Evolutionary conservation across 768 basidiomycete species (phyloP), one percentile per base, ranked within the genome.

Genomic region (Pisolithus microcarpus): DNA sequence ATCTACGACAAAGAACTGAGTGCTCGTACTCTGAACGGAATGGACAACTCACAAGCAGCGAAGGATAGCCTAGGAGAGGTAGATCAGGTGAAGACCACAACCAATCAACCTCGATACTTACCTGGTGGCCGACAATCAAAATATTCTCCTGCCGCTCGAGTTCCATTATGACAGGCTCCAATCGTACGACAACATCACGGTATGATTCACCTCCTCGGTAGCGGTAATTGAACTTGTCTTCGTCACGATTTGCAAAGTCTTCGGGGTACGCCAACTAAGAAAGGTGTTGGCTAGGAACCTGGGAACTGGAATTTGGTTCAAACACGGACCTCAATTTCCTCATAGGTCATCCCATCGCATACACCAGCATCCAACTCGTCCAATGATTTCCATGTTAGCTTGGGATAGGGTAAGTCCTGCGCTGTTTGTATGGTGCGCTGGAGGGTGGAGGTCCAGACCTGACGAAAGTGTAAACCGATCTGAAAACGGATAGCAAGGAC

Each of bases 371-470:
- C 96, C 23, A 99, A 76, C 68, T 99, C 96, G 61, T 99, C 96
- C 48, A 99, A 71, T 1, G 91, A 92, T 67, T 99, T 99, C 96
- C 96, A 99, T 3, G 95, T 97, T 56, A 98, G 72, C 60, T 98
- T 96, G 43, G 84, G 76, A 63, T 91, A 97, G 1, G 87, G 83
- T 16, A 99, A 74, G 55, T 78, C 58, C 37, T 84, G 78, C 3
- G 81, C 94, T 0, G 95, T 99, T 64, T 97, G 91, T 16, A 91
- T 88, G 16, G 95, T 99, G 23, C 94, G 79, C 54, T 84, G 78
- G 46, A 99, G 74, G 1, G 96, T 99, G n/a, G 95, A 98, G 3
- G 96, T 99, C 96, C 96, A 99, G 26, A 98, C 89, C 91, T 94
- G 55, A 19, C n/a, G 7, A 23, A 8, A 31, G 34, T 26, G 46